phyloP scores from a whole-genome alignment of 2,329 filamentous ascomycete species.

The Colletotrichum agaves region DNA sequence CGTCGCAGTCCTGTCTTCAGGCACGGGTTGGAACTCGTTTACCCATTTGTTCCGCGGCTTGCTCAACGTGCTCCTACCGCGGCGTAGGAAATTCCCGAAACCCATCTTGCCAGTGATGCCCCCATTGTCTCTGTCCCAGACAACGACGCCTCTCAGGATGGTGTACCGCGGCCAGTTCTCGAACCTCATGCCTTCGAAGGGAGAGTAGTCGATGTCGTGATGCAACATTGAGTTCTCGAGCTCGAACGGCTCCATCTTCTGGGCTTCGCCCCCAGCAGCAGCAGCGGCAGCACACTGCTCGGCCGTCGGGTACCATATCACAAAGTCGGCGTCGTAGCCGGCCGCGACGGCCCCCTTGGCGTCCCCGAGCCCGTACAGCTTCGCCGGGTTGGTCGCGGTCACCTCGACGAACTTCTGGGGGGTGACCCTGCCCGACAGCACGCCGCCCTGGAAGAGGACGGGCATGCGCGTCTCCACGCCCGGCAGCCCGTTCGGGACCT shows the following conservation, averaged over 20 bases:
- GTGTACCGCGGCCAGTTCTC: slow-evolving; percentile 72
- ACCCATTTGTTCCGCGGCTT: slow-evolving; percentile 39
- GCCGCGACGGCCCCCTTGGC: slow-evolving; percentile 61
- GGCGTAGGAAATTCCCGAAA: slow-evolving; percentile 60
- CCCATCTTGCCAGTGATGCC: slow-evolving; percentile 60
- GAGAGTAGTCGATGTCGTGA: slow-evolving; percentile 71
- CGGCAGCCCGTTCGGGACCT: slow-evolving; percentile 68
- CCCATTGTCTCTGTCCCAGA: slow-evolving; percentile 66
- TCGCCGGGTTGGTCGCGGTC: slow-evolving; percentile 64
- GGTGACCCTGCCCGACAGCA: slow-evolving; percentile 53
- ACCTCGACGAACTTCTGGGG: slow-evolving; percentile 64
- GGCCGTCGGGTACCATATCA: slow-evolving; percentile 64
- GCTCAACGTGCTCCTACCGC: slow-evolving; percentile 45
- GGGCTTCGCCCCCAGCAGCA: slow-evolving; percentile 38
- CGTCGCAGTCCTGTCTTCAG: neutral
- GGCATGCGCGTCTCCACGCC: slow-evolving; percentile 67
- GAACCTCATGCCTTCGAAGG: slow-evolving; percentile 67
- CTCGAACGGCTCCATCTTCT: slow-evolving; percentile 46
- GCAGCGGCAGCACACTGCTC: slow-evolving; percentile 1
- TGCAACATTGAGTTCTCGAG: slow-evolving; percentile 66
- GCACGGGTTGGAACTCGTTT: slow-evolving; percentile 28
- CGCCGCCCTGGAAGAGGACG: slow-evolving; percentile 44
- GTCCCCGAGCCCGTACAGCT: slow-evolving; percentile 66
- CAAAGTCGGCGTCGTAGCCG: slow-evolving; percentile 66
- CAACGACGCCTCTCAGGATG: slow-evolving; percentile 65